Evolutionary conservation across 1,139 yeast species (phyloP), one percentile per base, ranked within the genome.

Genomic region (Insectozyma bohioensis): DNA sequence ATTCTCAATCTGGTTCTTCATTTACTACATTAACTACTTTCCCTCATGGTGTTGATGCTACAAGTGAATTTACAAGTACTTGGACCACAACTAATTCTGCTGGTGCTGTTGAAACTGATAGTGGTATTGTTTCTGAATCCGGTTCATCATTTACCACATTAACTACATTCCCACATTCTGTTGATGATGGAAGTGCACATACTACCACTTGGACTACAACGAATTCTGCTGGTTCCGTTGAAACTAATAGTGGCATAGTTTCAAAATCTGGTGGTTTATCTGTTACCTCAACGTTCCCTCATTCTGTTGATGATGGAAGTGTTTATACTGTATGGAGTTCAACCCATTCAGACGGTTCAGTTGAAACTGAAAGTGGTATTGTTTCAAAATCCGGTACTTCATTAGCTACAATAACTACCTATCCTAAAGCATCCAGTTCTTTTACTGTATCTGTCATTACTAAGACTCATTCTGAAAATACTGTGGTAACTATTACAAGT

Each of bases 341-440:
- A 6, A 48, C 52, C 9, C 35, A 39, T 17, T 11, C 42, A n/a
- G 45, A 43, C 30, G 56, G 56, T n/a, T 33, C 41, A 13, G 35
- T 41, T 23, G 25, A 34, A n/a, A 48, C 53, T 18, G 43, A 34
- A 6, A 41, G 61, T 23, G 59, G 67, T 31, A 34, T 51, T 31
- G 53, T 58, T 33, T 51, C 58, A 35, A 46, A 47, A n/a, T n/a
- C n/a, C n/a, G 30, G 26, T 20, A n/a, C 29, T 9, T 31, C 30
- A 3, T 20, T 25, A 5, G 20, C 34, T 11, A 31, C 34, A 3
- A 11, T 31, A 12, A 31, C 23, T 11, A 31, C 34, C 1, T 26
- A 26, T 27, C 31, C 44, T 3, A 17, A 6, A 14, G 11, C 35
- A 20, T 4, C 26, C 31, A 12, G 18, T 15, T 10, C 18, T n/a